phyloP scores from a whole-genome alignment of 192 early-diverging fungal genomes.

The Glomus cerebriforme region DNA sequence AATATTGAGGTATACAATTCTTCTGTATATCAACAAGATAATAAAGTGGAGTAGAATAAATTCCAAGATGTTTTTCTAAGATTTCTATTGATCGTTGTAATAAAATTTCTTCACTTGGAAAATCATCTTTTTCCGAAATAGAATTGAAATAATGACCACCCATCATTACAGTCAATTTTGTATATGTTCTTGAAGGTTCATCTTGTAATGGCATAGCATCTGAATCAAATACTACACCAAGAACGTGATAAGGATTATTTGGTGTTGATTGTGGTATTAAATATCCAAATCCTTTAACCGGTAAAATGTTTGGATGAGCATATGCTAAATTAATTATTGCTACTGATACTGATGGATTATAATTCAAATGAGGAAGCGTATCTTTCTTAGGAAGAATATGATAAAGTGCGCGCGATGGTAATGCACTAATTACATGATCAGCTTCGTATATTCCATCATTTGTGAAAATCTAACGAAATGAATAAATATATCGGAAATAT shows the following conservation, averaged over 20 bases:
- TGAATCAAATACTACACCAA: conserved; percentile 91
- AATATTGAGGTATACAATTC: conserved; percentile 89
- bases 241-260: conserved; percentile 44
- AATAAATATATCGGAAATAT: neutral
- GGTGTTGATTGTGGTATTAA: conserved; percentile 73
- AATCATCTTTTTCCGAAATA: neutral
- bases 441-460: conserved; percentile 40
- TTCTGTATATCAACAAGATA: conserved; percentile 59
- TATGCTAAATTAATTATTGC: conserved; percentile 86
- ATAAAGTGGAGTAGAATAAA: conserved; percentile 49
- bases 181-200: conserved; percentile 28
- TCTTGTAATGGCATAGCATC: conserved; percentile 74
- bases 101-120: conserved; percentile 39
- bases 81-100: conserved; percentile 55
- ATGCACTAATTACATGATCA: conserved; percentile 68
- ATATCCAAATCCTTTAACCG: conserved; percentile 88
- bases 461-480: conserved; percentile 38
- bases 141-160: conserved; percentile 78
- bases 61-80: conserved; percentile 62
- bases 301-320: conserved; percentile 46
- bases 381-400: conserved; percentile 46
- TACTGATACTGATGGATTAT: conserved; percentile 75
- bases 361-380: conserved; percentile 47
- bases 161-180: conserved; percentile 86
- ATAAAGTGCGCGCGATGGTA: conserved; percentile 61